phyloP scores from a whole-genome alignment of 73 alveolate species.

The Durusdinium trenchii region DNA sequence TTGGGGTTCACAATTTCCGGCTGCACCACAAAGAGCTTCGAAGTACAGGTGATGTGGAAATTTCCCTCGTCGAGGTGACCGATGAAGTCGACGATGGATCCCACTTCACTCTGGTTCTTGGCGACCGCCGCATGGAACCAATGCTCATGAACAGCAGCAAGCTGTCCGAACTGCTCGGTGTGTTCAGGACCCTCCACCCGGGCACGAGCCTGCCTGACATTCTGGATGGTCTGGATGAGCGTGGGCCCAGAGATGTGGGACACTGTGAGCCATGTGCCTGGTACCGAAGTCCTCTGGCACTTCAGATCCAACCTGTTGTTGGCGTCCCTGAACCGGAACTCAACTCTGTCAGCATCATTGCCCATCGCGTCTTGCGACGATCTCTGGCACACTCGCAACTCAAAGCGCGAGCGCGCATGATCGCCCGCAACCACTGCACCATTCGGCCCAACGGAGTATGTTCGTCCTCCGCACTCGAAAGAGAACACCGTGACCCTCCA shows the following conservation, averaged over 20 bases:
- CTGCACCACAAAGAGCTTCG: neutral
- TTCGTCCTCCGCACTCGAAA: neutral
- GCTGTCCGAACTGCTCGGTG: neutral
- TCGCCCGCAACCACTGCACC: neutral
- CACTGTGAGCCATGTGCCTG: constrained; percentile 1
- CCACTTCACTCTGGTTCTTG: neutral
- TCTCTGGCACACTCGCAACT: too few relatives aligned
- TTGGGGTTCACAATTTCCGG: neutral
- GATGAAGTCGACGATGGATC: neutral
- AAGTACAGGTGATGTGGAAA: neutral
- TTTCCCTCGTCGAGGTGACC: neutral
- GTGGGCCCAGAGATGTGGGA: constrained; percentile 38
- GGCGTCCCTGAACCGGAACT: too few relatives aligned
- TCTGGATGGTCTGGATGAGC: neutral
- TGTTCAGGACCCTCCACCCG: neutral
- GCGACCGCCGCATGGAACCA: neutral
- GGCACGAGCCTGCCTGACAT: neutral
- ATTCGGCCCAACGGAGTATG: neutral
- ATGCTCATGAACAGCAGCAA: neutral
- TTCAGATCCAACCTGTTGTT: too few relatives aligned
- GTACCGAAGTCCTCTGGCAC: too few relatives aligned
- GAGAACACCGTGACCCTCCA: neutral
- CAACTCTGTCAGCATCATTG: too few relatives aligned
- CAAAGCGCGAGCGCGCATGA: too few relatives aligned
- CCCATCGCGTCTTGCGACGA: too few relatives aligned